Conservation (phyloP, 2,329 filamentous ascomycete genomes). For the Colletotrichum siamense region DNA sequence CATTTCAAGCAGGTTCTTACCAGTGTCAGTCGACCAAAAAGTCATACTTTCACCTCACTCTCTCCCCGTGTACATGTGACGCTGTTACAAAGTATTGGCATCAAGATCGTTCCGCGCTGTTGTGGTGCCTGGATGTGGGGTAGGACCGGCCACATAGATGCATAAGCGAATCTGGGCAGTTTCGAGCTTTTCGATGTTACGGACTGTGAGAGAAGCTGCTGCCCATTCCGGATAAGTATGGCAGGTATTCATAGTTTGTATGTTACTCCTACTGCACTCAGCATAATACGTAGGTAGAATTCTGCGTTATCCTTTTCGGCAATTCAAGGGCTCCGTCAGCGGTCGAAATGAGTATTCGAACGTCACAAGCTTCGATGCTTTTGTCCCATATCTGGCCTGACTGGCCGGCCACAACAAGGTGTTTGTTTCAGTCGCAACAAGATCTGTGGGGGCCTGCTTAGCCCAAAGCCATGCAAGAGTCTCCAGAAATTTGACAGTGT, state of each 20-base stretch:
- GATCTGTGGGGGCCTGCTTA: neutral
- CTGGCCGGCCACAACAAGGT: neutral
- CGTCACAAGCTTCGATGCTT: neutral
- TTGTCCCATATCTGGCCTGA: neutral
- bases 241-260: neutral
- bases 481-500: neutral
- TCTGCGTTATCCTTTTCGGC: neutral
- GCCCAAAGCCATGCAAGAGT: neutral
- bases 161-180: constrained; percentile 47
- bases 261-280: neutral
- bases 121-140: constrained; percentile 60
- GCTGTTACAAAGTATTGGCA: constrained; percentile 25
- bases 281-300: neutral
- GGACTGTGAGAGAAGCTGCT: neutral
- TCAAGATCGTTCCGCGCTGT: constrained; percentile 65
- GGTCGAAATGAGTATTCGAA: neutral
- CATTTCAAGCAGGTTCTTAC: neutral
- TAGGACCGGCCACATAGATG: constrained; percentile 59
- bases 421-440: neutral
- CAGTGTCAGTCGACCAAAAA: neutral
- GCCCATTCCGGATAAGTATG: neutral
- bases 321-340: neutral
- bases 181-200: constrained; percentile 38
- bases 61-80: neutral
- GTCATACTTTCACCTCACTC: neutral